These are phyloP conservation scores for Viola pubescens DNA, from an alignment of 441 rosid genomes.

Conservation along the genomic window DNA sequence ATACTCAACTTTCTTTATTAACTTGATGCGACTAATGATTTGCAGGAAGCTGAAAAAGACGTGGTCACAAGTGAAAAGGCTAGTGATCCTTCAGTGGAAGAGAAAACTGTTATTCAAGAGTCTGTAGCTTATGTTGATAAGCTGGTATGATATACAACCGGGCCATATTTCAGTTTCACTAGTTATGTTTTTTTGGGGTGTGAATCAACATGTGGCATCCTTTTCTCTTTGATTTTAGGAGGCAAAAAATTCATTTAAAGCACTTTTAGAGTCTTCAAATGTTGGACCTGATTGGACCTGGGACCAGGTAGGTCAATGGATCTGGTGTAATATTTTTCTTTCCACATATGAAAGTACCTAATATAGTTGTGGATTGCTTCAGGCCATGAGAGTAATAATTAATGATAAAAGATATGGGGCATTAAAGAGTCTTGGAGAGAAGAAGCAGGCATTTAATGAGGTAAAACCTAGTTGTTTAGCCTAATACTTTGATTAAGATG, in stretches of 20 bases:
- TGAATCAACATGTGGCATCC: conserved; percentile 3
- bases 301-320: conserved; percentile 70
- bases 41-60: conserved; percentile 47
- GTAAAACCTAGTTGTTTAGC: conserved; percentile 27
- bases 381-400: conserved; percentile 82
- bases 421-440: conserved; percentile 88
- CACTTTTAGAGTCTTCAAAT: conserved; percentile 78
- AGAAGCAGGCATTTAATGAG: conserved; percentile 98
- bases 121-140: conserved; percentile 46
- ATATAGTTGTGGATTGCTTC: conserved; percentile 8
- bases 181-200: conserved; percentile 18
- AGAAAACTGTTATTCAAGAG: conserved; percentile 49
- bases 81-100: conserved; percentile 35
- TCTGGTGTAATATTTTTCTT: not conserved
- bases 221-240: conserved; percentile 41
- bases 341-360: not conserved
- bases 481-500: not conserved
- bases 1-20: conserved; percentile 18
- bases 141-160: conserved; percentile 35
- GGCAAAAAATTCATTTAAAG: conserved; percentile 95
- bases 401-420: conserved; percentile 90
- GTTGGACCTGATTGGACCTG: conserved; percentile 95
- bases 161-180: conserved; percentile 12
- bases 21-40: conserved; percentile 25
- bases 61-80: conserved; percentile 35